These are phyloP conservation scores for Lachnellula hyalina DNA, from an alignment of 2,329 filamentous ascomycete species.

Conservation along the genomic window DNA sequence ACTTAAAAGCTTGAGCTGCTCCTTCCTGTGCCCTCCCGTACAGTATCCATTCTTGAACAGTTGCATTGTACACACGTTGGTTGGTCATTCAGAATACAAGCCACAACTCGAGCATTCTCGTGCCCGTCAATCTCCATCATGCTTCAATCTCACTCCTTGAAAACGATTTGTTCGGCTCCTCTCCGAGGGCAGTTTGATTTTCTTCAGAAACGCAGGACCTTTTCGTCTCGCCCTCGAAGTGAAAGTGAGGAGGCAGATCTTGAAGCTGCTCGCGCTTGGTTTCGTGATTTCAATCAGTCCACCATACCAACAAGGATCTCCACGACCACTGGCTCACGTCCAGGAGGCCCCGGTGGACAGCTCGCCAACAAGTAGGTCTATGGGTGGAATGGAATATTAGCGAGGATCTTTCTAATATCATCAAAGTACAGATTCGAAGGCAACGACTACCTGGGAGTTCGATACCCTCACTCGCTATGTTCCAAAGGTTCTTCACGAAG, in stretches of 20 bases:
- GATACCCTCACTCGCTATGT: constrained; percentile 19
- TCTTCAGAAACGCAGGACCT: constrained; percentile 12
- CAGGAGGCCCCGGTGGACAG: constrained; percentile 31
- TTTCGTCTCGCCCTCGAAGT: constrained; percentile 16
- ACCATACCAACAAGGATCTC: constrained; percentile 25
- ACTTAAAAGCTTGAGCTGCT: constrained; percentile 5
- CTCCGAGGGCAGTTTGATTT: constrained; percentile 4
- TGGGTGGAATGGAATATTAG: not conserved
- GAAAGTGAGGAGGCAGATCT: constrained; percentile 20
- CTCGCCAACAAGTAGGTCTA: constrained; percentile 31
- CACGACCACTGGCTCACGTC: constrained; percentile 23
- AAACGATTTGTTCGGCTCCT: constrained; percentile 4
- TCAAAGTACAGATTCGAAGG: constrained; percentile 31
- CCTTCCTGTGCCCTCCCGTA: not conserved
- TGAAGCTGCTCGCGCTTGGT: constrained; percentile 29
- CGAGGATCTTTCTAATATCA: constrained; percentile 1
- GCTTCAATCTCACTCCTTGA: constrained; percentile 8
- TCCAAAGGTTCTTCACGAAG: constrained; percentile 25
- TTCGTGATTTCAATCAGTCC: constrained; percentile 17
- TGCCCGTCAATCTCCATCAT: not conserved
- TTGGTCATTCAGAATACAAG: not conserved
- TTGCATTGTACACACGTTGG: not conserved
- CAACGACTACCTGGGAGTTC: constrained; percentile 28
- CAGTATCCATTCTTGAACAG: not conserved
- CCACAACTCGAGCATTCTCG: not conserved